Conservation (phyloP, 2,329 filamentous ascomycete genomes). For the Monilinia laxa region DNA sequence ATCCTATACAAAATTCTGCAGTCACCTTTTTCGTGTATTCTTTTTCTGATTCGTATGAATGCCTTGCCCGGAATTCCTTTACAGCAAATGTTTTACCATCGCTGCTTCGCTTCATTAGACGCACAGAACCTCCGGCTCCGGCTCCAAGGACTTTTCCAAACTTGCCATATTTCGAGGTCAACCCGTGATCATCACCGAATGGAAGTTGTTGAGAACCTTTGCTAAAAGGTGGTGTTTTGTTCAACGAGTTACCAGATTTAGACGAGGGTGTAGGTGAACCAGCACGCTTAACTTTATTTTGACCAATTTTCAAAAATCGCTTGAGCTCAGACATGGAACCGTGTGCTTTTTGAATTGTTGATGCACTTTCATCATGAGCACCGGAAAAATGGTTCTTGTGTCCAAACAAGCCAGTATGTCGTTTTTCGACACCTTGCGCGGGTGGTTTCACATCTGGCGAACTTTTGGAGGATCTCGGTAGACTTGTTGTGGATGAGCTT, state of each 20-base stretch:
- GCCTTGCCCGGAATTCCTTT: constrained; percentile 90
- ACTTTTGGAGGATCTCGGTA: constrained; percentile 46
- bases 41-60: constrained; percentile 89
- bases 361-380: constrained; percentile 47
- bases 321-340: constrained; percentile 94
- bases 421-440: constrained; percentile 51
- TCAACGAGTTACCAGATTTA: constrained; percentile 44
- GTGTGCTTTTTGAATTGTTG: constrained; percentile 54
- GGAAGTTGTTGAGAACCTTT: constrained; percentile 66
- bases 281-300: constrained; percentile 65
- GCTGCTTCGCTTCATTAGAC: constrained; percentile 88
- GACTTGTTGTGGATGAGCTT: constrained; percentile 51
- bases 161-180: constrained; percentile 91
- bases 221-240: constrained; percentile 49
- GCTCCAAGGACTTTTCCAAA: constrained; percentile 91
- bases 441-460: constrained; percentile 43
- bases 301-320: constrained; percentile 87
- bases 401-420: constrained; percentile 48
- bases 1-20: constrained; percentile 96
- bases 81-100: constrained; percentile 95
- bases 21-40: constrained; percentile 99
- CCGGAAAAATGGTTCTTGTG: constrained; percentile 48
- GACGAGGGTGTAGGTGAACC: constrained; percentile 59
- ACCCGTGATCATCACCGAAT: constrained; percentile 89
- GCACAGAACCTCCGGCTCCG: constrained; percentile 90